Percentiles rank a stretch among this genome's conserved stretches.
Evolutionary conservation across 805 yeast species (phyloP).

Genomic region (Metschnikowia hibisci): DNA sequence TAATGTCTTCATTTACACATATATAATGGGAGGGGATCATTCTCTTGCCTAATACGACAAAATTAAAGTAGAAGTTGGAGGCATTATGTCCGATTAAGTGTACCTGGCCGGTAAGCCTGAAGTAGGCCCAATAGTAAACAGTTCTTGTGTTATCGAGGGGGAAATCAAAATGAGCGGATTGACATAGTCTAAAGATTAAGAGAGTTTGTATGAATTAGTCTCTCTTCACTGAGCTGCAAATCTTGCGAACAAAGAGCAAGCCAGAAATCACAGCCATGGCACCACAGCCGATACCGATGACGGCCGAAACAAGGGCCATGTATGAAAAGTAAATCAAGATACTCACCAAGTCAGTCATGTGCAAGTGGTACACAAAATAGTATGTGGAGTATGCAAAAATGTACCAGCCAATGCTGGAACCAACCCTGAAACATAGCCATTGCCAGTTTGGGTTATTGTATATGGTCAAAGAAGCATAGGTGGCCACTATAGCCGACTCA

Average conservation of each 20-base stretch:
- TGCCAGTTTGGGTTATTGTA: slow-evolving; percentile 69
- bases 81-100: neutral
- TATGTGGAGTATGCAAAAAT: slow-evolving; percentile 64
- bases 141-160: too few species aligned
- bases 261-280: slow-evolving; percentile 69
- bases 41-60: slow-evolving; percentile 4
- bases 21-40: neutral
- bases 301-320: slow-evolving; percentile 57
- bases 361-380: slow-evolving; percentile 55
- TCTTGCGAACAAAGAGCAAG: slow-evolving; percentile 57
- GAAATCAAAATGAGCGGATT: too few species aligned
- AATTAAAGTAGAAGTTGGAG: neutral
- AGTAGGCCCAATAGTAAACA: too few species aligned
- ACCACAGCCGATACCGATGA: slow-evolving; percentile 71
- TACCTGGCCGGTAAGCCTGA: too few species aligned
- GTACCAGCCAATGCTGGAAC: slow-evolving; percentile 68
- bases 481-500: slow-evolving; percentile 68
- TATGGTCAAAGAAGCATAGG: slow-evolving; percentile 55
- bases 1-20: slow-evolving; percentile 5
- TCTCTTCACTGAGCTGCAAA: slow-evolving; percentile 55
- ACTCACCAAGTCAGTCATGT: slow-evolving; percentile 64
- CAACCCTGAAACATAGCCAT: slow-evolving; percentile 73
- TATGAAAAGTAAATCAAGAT: slow-evolving; percentile 67
- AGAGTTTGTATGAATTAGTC: slow-evolving; percentile 34
- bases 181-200: neutral